Percentiles rank a stretch among this genome's conserved stretches.
These are phyloP conservation scores for Boletellus sp. DNA, from an alignment of 768 basidiomycete genomes.

Conservation along the genomic window DNA sequence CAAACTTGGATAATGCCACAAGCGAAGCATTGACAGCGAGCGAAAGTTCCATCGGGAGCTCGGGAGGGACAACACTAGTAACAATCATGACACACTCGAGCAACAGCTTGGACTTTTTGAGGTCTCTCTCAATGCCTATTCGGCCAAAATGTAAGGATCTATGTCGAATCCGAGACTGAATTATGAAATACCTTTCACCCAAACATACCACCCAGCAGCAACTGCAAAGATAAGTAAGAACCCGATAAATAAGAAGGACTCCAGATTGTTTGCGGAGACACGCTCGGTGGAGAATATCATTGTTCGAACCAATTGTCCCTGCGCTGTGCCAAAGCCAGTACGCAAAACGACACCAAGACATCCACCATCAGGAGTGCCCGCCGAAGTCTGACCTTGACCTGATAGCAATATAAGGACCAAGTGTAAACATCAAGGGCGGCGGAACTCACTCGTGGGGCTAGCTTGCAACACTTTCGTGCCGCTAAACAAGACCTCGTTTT, in stretches of 20 bases:
- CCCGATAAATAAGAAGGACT: conserved; percentile 96
- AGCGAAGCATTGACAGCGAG: conserved; percentile 94
- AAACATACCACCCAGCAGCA: conserved; percentile 97
- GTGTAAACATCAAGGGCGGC: not conserved
- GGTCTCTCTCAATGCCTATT: conserved; percentile 81
- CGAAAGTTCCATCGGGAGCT: conserved; percentile 96
- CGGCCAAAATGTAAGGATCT: conserved; percentile 3
- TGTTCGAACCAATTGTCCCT: conserved; percentile 94
- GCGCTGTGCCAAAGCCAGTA: conserved; percentile 96
- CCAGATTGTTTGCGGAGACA: conserved; percentile 92
- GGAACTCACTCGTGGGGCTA: conserved; percentile 37
- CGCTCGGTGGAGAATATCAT: conserved; percentile 99
- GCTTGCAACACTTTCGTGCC: conserved; percentile 97
- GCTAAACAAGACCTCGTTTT: conserved; percentile 86
- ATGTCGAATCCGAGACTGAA: not conserved
- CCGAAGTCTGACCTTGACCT: conserved; percentile 35
- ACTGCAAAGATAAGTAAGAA: conserved; percentile 97
- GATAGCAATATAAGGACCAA: not conserved
- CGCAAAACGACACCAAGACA: conserved; percentile 90
- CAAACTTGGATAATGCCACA: conserved; percentile 88
- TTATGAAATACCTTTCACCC: conserved; percentile 76
- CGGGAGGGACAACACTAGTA: conserved; percentile 96
- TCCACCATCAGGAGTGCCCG: conserved; percentile 84
- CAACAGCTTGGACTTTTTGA: conserved; percentile 93
- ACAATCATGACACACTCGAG: conserved; percentile 95